Evolutionary conservation across 495 filamentous ascomycete genomes (phyloP).

Genomic region (Xylona heveae): DNA sequence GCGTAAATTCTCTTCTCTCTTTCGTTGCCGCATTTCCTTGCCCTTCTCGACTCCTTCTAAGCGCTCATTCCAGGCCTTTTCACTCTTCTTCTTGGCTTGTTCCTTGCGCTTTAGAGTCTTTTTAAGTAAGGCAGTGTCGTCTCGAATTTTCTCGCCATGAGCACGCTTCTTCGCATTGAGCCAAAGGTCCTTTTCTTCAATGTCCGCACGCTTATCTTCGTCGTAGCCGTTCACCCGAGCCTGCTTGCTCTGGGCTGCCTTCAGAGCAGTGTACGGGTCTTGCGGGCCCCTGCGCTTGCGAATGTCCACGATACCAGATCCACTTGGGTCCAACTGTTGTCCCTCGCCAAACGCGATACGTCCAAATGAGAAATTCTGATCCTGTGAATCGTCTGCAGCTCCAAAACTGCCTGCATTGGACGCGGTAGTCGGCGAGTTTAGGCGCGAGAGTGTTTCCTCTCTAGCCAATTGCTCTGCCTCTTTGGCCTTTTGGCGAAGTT

Average conservation of each 20-base stretch:
- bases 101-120: constrained; percentile 91
- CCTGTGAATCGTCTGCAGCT: constrained; percentile 23
- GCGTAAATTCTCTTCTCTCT: constrained; percentile 68
- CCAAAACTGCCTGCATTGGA: constrained; percentile 10
- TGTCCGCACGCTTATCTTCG: constrained; percentile 55
- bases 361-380: constrained; percentile 64
- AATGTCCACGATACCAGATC: constrained; percentile 34
- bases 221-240: constrained; percentile 46
- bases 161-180: constrained; percentile 74
- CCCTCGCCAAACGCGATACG: constrained; percentile 76
- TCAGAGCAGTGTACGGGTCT: constrained; percentile 56
- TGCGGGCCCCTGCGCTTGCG: constrained; percentile 51
- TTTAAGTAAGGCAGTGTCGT: constrained; percentile 75
- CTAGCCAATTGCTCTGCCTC: constrained; percentile 48
- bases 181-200: constrained; percentile 88
- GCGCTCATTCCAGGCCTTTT: constrained; percentile 73
- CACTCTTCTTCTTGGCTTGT: constrained; percentile 69
- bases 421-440: constrained; percentile 6
- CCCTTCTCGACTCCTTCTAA: constrained; percentile 51
- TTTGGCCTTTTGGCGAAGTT: constrained; percentile 48
- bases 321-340: constrained; percentile 42
- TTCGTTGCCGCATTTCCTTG: constrained; percentile 62
- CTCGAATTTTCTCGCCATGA: constrained; percentile 74
- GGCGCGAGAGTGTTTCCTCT: constrained; percentile 41
- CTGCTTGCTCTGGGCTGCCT: constrained; percentile 47